A percentile compares a stretch with the other conserved stretches of the same genome.
Conservation (phyloP, 306 rosid species). For the Myrica gale region DNA sequence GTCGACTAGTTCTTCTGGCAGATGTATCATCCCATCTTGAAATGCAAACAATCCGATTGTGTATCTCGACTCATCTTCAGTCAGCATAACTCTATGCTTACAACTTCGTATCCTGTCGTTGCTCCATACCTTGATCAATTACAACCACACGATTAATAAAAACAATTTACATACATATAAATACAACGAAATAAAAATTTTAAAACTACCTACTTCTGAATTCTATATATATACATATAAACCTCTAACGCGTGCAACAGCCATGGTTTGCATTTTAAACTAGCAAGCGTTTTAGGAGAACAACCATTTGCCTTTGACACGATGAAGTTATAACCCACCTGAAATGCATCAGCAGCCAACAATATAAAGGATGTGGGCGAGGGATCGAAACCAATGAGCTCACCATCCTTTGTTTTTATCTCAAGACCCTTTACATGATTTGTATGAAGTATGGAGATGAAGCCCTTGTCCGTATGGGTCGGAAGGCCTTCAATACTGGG, state of each 20-base stretch:
- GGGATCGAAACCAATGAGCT: slow-evolving; percentile 20
- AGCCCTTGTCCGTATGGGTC: slow-evolving; percentile 12
- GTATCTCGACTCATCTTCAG: neutral
- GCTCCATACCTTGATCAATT: neutral
- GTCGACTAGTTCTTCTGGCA: slow-evolving; percentile 10
- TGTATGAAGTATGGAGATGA: slow-evolving; percentile 16
- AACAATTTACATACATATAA: too few species aligned
- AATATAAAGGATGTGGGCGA: slow-evolving; percentile 13
- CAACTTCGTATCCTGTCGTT: slow-evolving; percentile 19
- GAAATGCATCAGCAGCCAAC: slow-evolving; percentile 17
- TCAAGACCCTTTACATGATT: slow-evolving; percentile 25
- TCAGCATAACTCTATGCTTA: slow-evolving; percentile 15
- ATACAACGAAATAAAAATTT: too few species aligned
- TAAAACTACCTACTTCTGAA: too few species aligned
- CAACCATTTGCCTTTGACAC: too few species aligned
- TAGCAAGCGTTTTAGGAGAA: too few species aligned
- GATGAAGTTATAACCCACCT: neutral
- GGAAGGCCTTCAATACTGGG: slow-evolving; percentile 3
- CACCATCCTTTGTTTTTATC: slow-evolving; percentile 18
- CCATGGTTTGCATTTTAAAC: too few species aligned
- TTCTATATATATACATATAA: too few species aligned
- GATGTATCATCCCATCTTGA: neutral
- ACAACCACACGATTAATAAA: too few species aligned
- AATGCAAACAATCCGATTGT: slow-evolving; percentile 15
- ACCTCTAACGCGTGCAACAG: too few species aligned